phyloP scores from a whole-genome alignment of 176 grass and related monocot species.

The Hordeum marinum region DNA sequence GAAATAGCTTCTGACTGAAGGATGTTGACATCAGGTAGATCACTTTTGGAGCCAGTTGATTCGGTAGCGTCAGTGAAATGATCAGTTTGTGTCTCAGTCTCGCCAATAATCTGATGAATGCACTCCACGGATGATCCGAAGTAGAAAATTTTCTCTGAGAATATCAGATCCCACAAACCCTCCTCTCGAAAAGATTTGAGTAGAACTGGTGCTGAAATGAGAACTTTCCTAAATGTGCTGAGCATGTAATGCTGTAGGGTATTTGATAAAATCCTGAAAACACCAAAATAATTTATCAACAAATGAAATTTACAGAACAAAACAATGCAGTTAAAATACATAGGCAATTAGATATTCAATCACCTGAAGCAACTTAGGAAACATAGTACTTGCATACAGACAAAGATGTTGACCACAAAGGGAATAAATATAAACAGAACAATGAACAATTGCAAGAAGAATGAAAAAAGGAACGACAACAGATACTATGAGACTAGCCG shows the following conservation, averaged over 20 bases:
- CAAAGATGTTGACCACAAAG: background rate
- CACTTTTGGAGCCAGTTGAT: slow-evolving; percentile 26
- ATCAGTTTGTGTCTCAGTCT: slow-evolving; percentile 14
- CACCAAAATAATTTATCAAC: slow-evolving; percentile 1
- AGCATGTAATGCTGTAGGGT: slow-evolving; percentile 86
- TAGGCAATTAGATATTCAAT: background rate
- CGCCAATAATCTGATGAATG: slow-evolving; percentile 27
- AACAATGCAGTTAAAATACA: background rate
- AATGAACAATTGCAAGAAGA: background rate
- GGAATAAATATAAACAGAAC: background rate
- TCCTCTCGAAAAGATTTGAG: slow-evolving; percentile 80
- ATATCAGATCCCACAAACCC: slow-evolving; percentile 90
- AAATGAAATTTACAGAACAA: slow-evolving; percentile 22
- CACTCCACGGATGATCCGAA: slow-evolving; percentile 50
- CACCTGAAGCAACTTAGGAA: background rate
- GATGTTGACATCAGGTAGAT: slow-evolving; percentile 45
- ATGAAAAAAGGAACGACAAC: background rate
- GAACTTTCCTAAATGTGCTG: slow-evolving; percentile 85
- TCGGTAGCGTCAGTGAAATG: slow-evolving; percentile 29
- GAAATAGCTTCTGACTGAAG: slow-evolving; percentile 94
- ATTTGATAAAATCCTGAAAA: slow-evolving; percentile 81
- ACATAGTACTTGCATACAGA: background rate
- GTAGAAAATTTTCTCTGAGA: slow-evolving; percentile 95
- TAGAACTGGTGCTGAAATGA: slow-evolving; percentile 82
- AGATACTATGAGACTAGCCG: background rate